Conservation (phyloP, 2,329 filamentous ascomycete genomes). For the Neonectria hederae region DNA sequence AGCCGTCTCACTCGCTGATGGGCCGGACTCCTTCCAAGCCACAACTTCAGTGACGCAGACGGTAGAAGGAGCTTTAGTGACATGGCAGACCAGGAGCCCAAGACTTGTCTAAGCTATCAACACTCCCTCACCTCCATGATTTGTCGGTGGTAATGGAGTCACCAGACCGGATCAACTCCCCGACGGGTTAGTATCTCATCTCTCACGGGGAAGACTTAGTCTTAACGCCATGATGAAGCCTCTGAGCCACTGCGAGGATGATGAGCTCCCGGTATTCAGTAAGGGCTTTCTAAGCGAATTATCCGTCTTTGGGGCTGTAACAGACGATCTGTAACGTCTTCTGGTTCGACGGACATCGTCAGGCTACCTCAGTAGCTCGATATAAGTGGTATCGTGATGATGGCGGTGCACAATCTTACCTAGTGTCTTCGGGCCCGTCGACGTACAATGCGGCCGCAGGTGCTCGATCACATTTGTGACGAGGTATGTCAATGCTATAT, state of each 20-base stretch:
- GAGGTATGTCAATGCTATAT: background rate
- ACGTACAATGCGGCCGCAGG: background rate
- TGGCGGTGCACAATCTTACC: background rate
- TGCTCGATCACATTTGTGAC: too few species aligned
- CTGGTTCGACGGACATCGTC: background rate
- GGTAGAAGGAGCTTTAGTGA: background rate
- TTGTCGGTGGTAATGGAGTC: background rate
- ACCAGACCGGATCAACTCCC: background rate
- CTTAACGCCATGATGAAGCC: background rate
- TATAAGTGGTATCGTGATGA: background rate
- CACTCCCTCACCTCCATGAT: background rate
- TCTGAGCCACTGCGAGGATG: slow-evolving; percentile 10
- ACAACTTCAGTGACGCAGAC: background rate
- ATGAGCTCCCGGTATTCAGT: background rate
- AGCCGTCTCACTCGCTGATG: slow-evolving; percentile 4
- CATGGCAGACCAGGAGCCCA: background rate
- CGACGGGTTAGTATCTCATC: background rate
- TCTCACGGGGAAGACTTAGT: background rate
- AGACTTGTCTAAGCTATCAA: slow-evolving; percentile 4
- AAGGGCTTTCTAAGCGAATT: background rate
- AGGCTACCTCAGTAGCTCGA: background rate
- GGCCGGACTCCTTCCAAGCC: slow-evolving; percentile 2
- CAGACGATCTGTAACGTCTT: background rate
- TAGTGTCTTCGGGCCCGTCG: background rate
- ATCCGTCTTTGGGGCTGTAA: slow-evolving; percentile 19